Evolutionary conservation across 2,329 filamentous ascomycete species (phyloP).

Genomic region (Neofusicoccum umdonicola): DNA sequence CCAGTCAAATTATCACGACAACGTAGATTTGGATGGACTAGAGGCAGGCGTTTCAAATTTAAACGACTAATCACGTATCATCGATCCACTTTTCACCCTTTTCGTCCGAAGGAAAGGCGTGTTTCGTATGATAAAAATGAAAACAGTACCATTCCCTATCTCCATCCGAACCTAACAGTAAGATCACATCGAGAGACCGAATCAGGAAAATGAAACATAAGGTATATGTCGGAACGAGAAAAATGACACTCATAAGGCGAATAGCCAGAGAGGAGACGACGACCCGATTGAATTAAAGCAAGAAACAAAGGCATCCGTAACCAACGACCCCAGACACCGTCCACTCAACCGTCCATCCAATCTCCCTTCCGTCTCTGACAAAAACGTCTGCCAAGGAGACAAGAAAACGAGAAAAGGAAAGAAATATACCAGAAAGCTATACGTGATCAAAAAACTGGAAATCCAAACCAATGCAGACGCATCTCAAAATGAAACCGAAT

Average conservation of each 20-base stretch:
- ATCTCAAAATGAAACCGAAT: background rate
- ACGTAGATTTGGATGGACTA: no score
- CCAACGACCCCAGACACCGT: background rate
- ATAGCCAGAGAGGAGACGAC: background rate
- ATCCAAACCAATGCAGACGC: background rate
- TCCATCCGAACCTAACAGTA: background rate
- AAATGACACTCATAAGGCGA: background rate
- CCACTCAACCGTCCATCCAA: background rate
- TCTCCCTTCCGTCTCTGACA: background rate
- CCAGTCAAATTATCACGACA: no score
- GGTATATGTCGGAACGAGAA: background rate
- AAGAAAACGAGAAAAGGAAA: background rate
- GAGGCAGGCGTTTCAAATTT: no score
- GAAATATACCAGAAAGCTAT: background rate
- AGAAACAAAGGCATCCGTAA: background rate
- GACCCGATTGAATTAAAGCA: background rate
- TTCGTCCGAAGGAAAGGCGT: no score
- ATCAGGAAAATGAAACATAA: background rate
- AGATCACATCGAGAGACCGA: background rate
- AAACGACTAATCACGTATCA: no score
- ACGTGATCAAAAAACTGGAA: background rate
- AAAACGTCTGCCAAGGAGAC: background rate
- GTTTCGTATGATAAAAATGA: background rate
- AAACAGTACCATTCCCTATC: background rate
- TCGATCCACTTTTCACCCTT: no score